phyloP scores from a whole-genome alignment of 2,329 filamentous ascomycete species.

The Fusarium luffae region DNA sequence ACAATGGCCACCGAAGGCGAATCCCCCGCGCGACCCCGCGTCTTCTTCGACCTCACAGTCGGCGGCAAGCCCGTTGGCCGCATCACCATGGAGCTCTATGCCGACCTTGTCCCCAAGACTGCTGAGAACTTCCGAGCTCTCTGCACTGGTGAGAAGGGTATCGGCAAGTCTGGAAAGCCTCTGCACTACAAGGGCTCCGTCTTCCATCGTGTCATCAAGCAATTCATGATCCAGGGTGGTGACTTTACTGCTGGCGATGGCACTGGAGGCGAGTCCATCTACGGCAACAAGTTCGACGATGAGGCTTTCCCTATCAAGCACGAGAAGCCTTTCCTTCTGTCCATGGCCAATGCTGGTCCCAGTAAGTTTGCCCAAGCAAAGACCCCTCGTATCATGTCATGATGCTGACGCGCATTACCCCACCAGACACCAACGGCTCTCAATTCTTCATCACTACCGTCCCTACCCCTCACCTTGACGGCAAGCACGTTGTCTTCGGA shows the following conservation, averaged over 20 bases:
- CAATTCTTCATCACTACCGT: slow-evolving; percentile 99
- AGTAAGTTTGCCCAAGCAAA: slow-evolving; percentile 61
- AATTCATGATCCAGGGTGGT: slow-evolving; percentile 95
- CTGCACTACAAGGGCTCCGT: slow-evolving; percentile 92
- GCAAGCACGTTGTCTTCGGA: slow-evolving; percentile 97
- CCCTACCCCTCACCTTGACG: slow-evolving; percentile 91
- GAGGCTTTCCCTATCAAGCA: slow-evolving; percentile 96
- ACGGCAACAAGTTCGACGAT: slow-evolving; percentile 96
- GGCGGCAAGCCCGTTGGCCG: slow-evolving; percentile 79
- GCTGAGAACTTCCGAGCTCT: slow-evolving; percentile 95
- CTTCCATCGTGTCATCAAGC: slow-evolving; percentile 98
- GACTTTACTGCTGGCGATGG: slow-evolving; percentile 96
- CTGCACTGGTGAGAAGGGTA: slow-evolving; percentile 94
- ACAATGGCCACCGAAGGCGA: slow-evolving; percentile 57
- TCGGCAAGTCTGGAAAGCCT: slow-evolving; percentile 82
- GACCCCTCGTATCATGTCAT: not conserved
- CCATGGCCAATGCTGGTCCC: slow-evolving; percentile 97
- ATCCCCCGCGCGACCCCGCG: slow-evolving; percentile 73
- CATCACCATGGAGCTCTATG: slow-evolving; percentile 85
- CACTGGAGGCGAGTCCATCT: slow-evolving; percentile 96
- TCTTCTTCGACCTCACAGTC: slow-evolving; percentile 94
- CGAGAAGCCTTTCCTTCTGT: slow-evolving; percentile 90
- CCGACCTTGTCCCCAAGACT: slow-evolving; percentile 87
- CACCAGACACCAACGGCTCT: slow-evolving; percentile 86
- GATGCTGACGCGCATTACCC: slow-evolving; percentile 23